Conservation (phyloP, 352 stramenopile genomes). For the Aphanomyces invadans region DNA sequence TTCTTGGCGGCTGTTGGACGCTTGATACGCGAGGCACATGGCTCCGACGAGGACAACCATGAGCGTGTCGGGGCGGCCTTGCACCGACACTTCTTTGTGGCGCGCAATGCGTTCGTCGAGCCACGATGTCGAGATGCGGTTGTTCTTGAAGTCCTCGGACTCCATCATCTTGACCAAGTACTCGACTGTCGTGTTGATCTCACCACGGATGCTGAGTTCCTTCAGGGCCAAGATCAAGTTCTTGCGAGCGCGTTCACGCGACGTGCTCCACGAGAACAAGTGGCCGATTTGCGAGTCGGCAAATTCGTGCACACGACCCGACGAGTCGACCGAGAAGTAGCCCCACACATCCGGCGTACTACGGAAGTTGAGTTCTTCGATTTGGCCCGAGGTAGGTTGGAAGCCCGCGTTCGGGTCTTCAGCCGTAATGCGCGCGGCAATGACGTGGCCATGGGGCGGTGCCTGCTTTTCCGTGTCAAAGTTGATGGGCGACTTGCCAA, state of each 20-base stretch:
- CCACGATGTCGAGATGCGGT: conserved; percentile 99
- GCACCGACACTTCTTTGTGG: conserved; percentile 85
- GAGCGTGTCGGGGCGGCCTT: conserved; percentile 73
- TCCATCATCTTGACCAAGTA: conserved; percentile 99
- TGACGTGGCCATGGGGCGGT: conserved; percentile 91
- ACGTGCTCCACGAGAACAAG: conserved; percentile 95
- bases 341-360: conserved; percentile 99
- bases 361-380: conserved; percentile 99
- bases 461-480: conserved; percentile 87
- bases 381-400: conserved; percentile 95
- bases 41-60: conserved; percentile 86
- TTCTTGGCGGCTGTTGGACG: conserved; percentile 57
- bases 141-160: conserved; percentile 97
- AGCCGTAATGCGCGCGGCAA: conserved; percentile 98
- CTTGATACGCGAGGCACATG: conserved; percentile 74
- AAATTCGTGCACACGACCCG: conserved; percentile 99
- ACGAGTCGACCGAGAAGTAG: conserved; percentile 99
- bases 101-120: conserved; percentile 94
- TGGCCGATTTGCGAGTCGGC: conserved; percentile 99
- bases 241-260: conserved; percentile 95
- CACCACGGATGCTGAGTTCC: conserved; percentile 98
- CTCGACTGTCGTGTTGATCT: conserved; percentile 99
- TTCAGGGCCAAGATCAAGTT: conserved; percentile 98
- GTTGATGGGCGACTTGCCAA: conserved; percentile 91
- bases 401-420: conserved; percentile 99